These are phyloP conservation scores for Acanthamoeba triangularis DNA, from an alignment of 208 protist genomes.

Conservation along the genomic window DNA sequence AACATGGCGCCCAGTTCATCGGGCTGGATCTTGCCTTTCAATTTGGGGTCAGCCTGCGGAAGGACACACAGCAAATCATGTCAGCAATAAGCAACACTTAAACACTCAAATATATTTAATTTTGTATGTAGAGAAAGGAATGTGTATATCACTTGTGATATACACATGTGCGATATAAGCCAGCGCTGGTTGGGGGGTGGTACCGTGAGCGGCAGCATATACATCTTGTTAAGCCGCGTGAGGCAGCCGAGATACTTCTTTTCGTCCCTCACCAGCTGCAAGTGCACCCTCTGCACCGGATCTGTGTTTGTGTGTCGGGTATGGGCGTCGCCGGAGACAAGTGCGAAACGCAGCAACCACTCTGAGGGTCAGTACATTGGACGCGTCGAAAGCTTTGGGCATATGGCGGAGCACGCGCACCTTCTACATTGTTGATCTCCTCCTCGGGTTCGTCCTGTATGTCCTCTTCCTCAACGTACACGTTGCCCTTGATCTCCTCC, in stretches of 20 bases:
- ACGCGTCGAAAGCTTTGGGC: no score
- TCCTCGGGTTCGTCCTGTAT: conserved; percentile 32
- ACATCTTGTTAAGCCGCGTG: conserved; percentile 71
- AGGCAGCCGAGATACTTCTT: conserved; percentile 26
- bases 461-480: conserved; percentile 55
- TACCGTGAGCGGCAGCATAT: conserved; percentile 61
- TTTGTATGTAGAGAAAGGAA: neutral
- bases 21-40: conserved; percentile 64
- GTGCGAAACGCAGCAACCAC: no score
- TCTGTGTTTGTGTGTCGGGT: conserved; percentile 16
- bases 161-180: no score
- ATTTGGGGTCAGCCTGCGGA: conserved; percentile 42
- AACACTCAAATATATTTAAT: no score
- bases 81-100: neutral
- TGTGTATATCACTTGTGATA: no score
- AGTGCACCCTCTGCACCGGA: neutral
- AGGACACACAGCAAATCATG: no score
- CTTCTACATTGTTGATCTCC: conserved; percentile 34
- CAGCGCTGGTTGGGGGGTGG: neutral
- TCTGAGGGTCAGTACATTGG: no score
- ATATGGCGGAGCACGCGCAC: neutral
- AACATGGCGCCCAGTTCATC: conserved; percentile 65
- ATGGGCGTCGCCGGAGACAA: no score
- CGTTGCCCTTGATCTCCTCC: conserved; percentile 67
- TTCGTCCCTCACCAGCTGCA: conserved; percentile 53